Evolutionary conservation across 2,329 filamentous ascomycete species (phyloP).

Genomic region (Penicillium freii): DNA sequence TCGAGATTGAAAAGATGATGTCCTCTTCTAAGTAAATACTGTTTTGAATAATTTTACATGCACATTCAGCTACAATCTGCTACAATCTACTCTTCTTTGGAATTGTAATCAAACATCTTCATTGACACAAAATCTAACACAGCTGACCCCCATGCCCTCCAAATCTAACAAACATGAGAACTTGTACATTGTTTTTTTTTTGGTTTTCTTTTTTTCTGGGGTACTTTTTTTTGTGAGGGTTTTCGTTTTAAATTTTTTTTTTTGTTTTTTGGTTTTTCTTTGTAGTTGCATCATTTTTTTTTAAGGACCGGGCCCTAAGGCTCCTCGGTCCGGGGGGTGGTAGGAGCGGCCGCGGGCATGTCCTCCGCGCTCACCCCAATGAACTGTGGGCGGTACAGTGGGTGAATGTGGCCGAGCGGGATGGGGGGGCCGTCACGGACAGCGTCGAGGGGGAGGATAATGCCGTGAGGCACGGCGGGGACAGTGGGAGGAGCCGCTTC

Average conservation of each 20-base stretch:
- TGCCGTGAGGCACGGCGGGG: neutral
- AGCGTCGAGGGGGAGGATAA: neutral
- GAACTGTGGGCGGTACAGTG: neutral
- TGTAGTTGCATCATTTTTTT: neutral
- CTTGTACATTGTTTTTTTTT: neutral
- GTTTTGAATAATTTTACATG: constrained; percentile 14
- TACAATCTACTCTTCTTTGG: neutral
- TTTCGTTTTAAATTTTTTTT: neutral
- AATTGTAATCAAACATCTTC: constrained; percentile 1
- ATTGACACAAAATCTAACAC: neutral
- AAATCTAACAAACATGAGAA: neutral
- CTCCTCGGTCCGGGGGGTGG: neutral
- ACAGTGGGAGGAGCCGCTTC: neutral
- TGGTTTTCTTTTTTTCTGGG: neutral
- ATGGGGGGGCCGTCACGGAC: neutral
- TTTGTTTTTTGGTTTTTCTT: neutral
- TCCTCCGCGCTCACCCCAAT: neutral
- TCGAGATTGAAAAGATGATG: constrained; percentile 64
- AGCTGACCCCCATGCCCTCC: neutral
- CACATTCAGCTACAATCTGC: neutral
- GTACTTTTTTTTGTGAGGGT: neutral
- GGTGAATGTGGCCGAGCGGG: neutral
- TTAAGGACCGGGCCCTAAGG: neutral
- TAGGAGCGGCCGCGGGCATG: neutral
- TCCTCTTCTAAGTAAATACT: constrained; percentile 28